phyloP scores from a whole-genome alignment of 2,329 filamentous ascomycete species.

The Paecilomyces niveus region DNA sequence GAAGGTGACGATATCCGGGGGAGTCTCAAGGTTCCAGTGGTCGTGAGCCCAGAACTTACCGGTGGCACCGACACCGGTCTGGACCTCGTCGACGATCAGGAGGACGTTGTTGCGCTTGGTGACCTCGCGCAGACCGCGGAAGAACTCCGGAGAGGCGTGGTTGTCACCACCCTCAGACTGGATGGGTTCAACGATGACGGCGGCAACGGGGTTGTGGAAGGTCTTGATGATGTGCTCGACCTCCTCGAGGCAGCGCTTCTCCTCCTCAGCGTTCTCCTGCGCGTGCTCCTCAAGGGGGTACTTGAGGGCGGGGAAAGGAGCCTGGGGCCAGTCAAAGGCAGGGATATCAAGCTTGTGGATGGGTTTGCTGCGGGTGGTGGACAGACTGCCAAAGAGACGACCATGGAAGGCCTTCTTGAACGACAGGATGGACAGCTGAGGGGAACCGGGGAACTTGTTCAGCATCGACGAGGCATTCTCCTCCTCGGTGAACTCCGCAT shows the following conservation, averaged over 20 bases:
- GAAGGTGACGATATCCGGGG: constrained; percentile 92
- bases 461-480: constrained; percentile 71
- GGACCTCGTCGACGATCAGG: constrained; percentile 89
- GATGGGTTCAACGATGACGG: constrained; percentile 80
- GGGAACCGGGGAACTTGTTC: constrained; percentile 72
- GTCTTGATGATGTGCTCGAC: constrained; percentile 73
- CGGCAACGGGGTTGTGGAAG: constrained; percentile 72
- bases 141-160: constrained; percentile 82
- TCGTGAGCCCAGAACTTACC: constrained; percentile 97
- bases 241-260: constrained; percentile 73
- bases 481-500: constrained; percentile 71
- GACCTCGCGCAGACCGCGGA: constrained; percentile 72
- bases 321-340: constrained; percentile 91
- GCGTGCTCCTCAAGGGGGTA: constrained; percentile 77
- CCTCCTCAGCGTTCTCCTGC: constrained; percentile 73
- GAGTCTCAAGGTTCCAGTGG: constrained; percentile 74
- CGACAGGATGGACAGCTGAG: constrained; percentile 75
- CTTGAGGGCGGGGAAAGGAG: constrained; percentile 75
- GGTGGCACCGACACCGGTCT: constrained; percentile 86
- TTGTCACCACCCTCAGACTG: constrained; percentile 94
- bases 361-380: constrained; percentile 84
- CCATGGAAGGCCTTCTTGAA: constrained; percentile 89
- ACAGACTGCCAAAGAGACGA: constrained; percentile 78
- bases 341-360: constrained; percentile 95
- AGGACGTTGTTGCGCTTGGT: constrained; percentile 63